Evolutionary conservation across 306 rosid genomes (phyloP), one percentile per base, ranked within the genome.

Genomic region (Castanospermum australe): DNA sequence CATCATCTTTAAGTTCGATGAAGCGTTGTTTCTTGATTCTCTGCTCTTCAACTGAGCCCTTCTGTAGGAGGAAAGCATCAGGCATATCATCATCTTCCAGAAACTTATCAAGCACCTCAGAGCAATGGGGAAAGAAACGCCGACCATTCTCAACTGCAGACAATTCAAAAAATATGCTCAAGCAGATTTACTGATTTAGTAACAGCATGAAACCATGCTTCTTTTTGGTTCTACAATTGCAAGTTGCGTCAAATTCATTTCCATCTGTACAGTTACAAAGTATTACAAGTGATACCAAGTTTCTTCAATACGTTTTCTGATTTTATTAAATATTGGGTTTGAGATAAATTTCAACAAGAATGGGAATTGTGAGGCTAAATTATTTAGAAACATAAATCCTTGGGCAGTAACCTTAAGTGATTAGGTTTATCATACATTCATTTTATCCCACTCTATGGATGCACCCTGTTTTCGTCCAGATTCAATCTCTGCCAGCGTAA

Each of bases 111-210:
- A 96, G 89, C 84, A 91, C 94, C 68, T 92, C 97, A 13, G 99
- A 96, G 84, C 99, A 96, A 84, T 88, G 88, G 21, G 99, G 98
- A 80, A 96, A 96, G 88, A 64, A 96, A 12, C 91, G 97, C 62
- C 93, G 86, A 3, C 99, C 99, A 48, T 77, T 88, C 77, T 89
- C 91, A 79, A 96, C 99, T 93, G 94, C 2, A 71, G 24, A 86
- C 7, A 75, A 28, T 65, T 75, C 45, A 63, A 72, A 80, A 56
- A 0, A 9, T 20, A 44, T n/a, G 72, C 66, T 68, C 74, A 65
- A 39, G 47, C 4, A 75, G 67, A 51, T 60, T 67, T 67, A 78
- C 4, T 71, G 67, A 51, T 60, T 67, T 67, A 78, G 45, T 28
- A 54, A 71, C 52, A 21, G 21, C 30, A 15, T 36, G 7, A 71